Conservation (phyloP, 495 filamentous ascomycete species). For the Aspergillus affinis region DNA sequence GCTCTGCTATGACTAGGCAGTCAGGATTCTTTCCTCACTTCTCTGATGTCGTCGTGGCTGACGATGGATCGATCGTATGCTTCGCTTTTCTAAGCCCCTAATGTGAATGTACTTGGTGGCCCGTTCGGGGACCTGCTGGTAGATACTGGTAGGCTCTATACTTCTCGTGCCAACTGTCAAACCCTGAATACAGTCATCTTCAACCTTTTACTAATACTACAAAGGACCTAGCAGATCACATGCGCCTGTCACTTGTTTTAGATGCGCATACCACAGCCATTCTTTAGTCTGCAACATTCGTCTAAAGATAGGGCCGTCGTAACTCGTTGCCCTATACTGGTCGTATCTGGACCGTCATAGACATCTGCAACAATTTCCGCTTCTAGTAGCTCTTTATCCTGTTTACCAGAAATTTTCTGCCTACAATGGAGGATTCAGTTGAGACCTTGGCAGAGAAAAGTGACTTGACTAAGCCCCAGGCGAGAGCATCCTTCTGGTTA, state of each 20-base stretch:
- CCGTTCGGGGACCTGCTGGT: too few relatives aligned
- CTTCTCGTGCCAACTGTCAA: constrained; percentile 1
- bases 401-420: neutral
- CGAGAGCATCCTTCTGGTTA: neutral
- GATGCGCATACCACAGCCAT: neutral
- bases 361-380: neutral
- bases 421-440: neutral
- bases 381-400: neutral
- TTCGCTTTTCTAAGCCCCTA: constrained; percentile 9
- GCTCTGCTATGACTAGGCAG: constrained; percentile 7
- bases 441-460: neutral
- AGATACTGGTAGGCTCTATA: neutral
- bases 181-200: neutral
- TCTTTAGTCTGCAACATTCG: neutral
- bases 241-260: neutral
- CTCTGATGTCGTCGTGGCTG: neutral
- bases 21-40: neutral
- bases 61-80: neutral
- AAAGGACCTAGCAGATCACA: neutral
- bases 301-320: neutral
- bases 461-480: neutral
- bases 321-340: neutral
- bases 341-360: neutral
- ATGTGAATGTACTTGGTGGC: neutral
- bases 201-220: neutral